Base-by-base conservation (phyloP, 352 stramenopile species). In the Globisporangium mamillatum region DNA sequence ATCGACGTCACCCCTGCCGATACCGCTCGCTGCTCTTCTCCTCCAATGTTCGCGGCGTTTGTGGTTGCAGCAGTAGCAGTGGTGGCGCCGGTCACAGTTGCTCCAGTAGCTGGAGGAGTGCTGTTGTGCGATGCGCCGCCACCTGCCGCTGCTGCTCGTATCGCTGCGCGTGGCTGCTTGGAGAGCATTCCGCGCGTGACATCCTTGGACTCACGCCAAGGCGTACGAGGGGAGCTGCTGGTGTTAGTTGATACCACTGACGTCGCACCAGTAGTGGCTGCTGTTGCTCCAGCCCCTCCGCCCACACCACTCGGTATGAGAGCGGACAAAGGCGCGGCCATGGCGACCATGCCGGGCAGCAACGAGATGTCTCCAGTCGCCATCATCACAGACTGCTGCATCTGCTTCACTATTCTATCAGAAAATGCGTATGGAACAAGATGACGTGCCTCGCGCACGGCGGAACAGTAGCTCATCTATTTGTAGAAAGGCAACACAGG, bases 131-230 rank as follows among this genome's bases (percentile, higher is more conserved):
- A 20, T 18, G 54, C 25, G 1, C 20, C 27, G 9, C 41, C 24
- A 1, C 41, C 48, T 9, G 55, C 9, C 10, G 25, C n/a, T 38
- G 32, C n/a, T 16, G 48, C 22, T 10, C 65, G 58, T 32, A 56
- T 36, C 6, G 58, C 58, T 14, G 65, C 65, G 2, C 65, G 65
- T 25, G 65, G 65, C 4, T 70, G 65, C 36, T 66, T 70, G 10
- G 58, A 61, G 6, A 66, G 48, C 58, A 70, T 70, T 4, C 65
- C 48, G 22, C 58, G 48, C 7, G 58, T 22, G 4, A 55, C 48
- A 7, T 70, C 65, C 48, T 65, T 70, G 29, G 65, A 70, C 27
- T 70, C 58, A 2, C 58, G 58, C 27, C 46, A 57, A 8, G 36
- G 24, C 18, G 27, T 50, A 1, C 59, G 58, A 1, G 65, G 50